A percentile compares a stretch with the other conserved stretches of the same genome.
phyloP scores from a whole-genome alignment of 1,284 basidiomycete genomes.

The Afroboletus lepidellus region DNA sequence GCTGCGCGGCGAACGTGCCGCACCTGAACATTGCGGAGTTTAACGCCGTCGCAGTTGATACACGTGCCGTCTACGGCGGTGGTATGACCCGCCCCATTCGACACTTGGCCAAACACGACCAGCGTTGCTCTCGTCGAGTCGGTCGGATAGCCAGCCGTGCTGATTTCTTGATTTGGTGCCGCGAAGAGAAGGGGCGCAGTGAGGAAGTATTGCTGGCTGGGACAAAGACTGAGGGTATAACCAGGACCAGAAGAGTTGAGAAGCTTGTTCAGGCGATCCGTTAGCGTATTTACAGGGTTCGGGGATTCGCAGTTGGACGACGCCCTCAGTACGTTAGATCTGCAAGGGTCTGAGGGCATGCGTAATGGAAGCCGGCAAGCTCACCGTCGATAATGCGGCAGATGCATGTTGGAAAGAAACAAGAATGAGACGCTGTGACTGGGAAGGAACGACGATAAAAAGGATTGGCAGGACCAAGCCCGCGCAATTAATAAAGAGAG shows the following conservation, averaged over 20 bases:
- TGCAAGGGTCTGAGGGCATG: conserved; percentile 9
- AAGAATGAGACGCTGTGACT: not conserved
- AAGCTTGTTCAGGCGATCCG: conserved; percentile 64
- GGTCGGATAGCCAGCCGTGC: conserved; percentile 71
- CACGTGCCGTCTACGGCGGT: conserved; percentile 70
- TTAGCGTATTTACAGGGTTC: conserved; percentile 62
- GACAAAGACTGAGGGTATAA: conserved; percentile 66
- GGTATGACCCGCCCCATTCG: conserved; percentile 60
- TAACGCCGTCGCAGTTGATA: conserved; percentile 53
- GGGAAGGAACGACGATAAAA: not conserved
- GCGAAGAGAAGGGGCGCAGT: conserved; percentile 64
- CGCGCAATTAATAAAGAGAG: not conserved
- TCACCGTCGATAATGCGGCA: conserved; percentile 8
- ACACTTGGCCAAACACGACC: conserved; percentile 54
- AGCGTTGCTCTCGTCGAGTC: conserved; percentile 53
- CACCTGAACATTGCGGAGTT: conserved; percentile 72
- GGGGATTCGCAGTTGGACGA: conserved; percentile 45
- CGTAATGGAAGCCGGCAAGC: not conserved
- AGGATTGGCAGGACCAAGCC: not conserved
- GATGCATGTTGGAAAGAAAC: conserved; percentile 8
- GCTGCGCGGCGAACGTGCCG: conserved; percentile 19
- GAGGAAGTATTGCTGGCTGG: conserved; percentile 58
- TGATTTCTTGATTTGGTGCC: conserved; percentile 72
- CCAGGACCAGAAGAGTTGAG: conserved; percentile 64
- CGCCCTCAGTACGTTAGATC: conserved; percentile 10